phyloP scores from a whole-genome alignment of 2,329 filamentous ascomycete genomes.

The Curvularia sp. region DNA sequence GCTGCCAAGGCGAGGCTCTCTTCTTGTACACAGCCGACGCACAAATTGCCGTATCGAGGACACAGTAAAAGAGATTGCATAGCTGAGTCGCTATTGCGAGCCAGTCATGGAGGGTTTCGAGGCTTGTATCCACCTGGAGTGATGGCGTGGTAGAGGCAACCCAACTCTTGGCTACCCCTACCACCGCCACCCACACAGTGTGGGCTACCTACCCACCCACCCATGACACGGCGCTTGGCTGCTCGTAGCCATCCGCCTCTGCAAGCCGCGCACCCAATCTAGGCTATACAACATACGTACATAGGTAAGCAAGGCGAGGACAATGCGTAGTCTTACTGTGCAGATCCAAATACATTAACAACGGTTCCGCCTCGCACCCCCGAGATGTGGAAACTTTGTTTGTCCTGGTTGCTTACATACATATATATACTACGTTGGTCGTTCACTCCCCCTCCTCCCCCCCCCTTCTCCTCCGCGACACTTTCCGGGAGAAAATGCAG shows the following conservation, averaged over 20 bases:
- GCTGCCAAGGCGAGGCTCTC: constrained; percentile 23
- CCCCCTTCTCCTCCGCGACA: constrained; percentile 21
- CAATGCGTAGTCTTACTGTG: constrained; percentile 11
- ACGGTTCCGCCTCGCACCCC: constrained; percentile 37
- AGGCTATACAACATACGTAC: constrained; percentile 21
- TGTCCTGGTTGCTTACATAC: constrained; percentile 13
- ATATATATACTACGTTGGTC: too few species aligned
- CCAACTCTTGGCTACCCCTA: constrained; percentile 10
- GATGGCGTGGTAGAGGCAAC: background rate
- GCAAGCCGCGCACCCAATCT: constrained; percentile 32
- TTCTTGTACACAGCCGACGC: constrained; percentile 4
- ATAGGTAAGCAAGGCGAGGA: constrained; percentile 21
- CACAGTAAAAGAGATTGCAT: background rate
- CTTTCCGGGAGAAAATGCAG: constrained; percentile 35
- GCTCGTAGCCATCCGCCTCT: constrained; percentile 28
- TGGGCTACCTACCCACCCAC: constrained; percentile 31
- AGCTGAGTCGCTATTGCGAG: background rate
- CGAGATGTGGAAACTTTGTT: constrained; percentile 27
- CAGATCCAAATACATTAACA: constrained; percentile 33
- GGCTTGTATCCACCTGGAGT: background rate
- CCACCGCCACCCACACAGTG: constrained; percentile 12
- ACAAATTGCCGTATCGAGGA: background rate
- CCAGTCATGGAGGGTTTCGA: background rate
- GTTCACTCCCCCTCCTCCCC: too few species aligned
- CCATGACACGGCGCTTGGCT: constrained; percentile 36